Conservation (phyloP, 441 rosid genomes). For the Daphne laureola region DNA sequence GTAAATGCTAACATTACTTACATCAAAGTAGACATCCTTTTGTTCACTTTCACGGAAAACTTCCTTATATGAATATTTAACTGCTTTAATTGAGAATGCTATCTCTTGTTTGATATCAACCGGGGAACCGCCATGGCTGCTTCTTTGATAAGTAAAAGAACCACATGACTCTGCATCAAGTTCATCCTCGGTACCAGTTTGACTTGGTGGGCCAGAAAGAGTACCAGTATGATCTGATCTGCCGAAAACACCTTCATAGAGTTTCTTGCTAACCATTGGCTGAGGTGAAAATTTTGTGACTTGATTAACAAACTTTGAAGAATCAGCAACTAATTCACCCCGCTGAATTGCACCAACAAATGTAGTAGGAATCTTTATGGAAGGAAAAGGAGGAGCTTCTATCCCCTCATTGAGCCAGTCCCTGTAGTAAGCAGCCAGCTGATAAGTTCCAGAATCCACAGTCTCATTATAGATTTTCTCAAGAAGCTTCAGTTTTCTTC, state of each 20-base stretch:
- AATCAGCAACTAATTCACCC: constrained; percentile 22
- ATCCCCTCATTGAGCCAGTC: constrained; percentile 56
- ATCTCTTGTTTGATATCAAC: constrained; percentile 28
- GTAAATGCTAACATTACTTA: constrained; percentile 20
- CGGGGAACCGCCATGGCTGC: constrained; percentile 29
- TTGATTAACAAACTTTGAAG: constrained; percentile 27
- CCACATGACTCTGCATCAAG: constrained; percentile 16
- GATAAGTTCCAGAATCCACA: constrained; percentile 50
- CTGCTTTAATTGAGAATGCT: constrained; percentile 25
- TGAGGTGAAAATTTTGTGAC: constrained; percentile 29
- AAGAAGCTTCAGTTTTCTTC: constrained; percentile 40
- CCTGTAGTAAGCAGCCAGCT: constrained; percentile 57
- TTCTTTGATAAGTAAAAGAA: constrained; percentile 14
- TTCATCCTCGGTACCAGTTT: constrained; percentile 23
- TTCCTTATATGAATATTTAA: constrained; percentile 22
- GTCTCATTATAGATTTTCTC: constrained; percentile 46
- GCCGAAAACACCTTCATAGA: constrained; percentile 37
- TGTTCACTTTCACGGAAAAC: constrained; percentile 14
- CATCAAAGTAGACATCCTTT: constrained; percentile 25
- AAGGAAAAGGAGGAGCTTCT: constrained; percentile 48
- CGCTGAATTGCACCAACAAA: constrained; percentile 22
- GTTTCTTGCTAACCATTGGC: constrained; percentile 50
- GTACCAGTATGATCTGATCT: constrained; percentile 24
- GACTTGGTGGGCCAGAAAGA: constrained; percentile 3
- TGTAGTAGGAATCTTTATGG: constrained; percentile 33